Conservation (phyloP, 148 eudicot species). For the Nyssa sinensis region DNA sequence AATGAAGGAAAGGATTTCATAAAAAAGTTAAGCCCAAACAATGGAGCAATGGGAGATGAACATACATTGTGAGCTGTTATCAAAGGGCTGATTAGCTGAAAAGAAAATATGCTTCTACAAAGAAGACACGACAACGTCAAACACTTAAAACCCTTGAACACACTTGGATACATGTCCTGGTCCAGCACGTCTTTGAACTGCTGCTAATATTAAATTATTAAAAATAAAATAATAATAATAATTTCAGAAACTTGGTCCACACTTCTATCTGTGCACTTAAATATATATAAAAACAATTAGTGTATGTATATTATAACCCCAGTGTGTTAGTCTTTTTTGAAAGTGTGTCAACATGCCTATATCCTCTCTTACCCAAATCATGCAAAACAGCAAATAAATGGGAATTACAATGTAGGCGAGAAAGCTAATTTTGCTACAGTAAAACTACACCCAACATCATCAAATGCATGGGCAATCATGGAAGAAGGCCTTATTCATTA, state of each 20-base stretch:
- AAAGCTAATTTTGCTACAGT: not conserved
- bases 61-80: too few relatives aligned
- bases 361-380: not conserved
- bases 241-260: too few relatives aligned
- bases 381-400: not conserved
- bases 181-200: too few relatives aligned
- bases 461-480: not conserved
- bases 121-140: not conserved
- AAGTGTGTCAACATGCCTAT: not conserved
- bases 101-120: not conserved
- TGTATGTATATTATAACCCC: too few relatives aligned
- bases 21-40: not conserved
- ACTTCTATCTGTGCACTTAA: too few relatives aligned
- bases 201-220: too few relatives aligned
- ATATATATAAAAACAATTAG: not conserved
- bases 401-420: not conserved
- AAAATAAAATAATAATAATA: too few relatives aligned
- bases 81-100: not conserved
- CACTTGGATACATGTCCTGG: not conserved
- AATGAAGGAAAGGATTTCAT: not conserved
- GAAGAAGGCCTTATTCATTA: not conserved
- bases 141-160: not conserved
- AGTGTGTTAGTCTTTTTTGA: too few relatives aligned
- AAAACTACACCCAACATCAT: not conserved
- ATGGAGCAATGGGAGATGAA: not conserved